A percentile compares a stretch with the other conserved stretches of the same genome.
Conservation (phyloP, 176 grass and related monocot species). For the Aegilops bicornis region DNA sequence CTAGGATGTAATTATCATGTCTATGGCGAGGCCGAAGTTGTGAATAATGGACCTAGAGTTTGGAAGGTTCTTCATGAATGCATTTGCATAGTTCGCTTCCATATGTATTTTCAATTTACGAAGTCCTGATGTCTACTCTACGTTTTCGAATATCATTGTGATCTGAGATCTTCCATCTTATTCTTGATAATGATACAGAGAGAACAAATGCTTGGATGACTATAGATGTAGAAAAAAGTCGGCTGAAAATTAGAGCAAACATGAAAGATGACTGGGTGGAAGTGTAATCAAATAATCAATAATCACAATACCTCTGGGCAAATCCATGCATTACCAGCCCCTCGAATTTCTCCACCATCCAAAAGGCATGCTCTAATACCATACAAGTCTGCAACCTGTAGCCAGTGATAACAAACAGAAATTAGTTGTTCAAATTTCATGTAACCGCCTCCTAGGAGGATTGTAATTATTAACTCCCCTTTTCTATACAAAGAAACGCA, state of each 20-base stretch:
- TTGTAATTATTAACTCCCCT: too few species aligned
- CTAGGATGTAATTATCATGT: neutral
- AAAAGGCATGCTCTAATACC: constrained; percentile 96
- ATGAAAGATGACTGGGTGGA: neutral
- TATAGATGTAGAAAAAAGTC: constrained; percentile 24
- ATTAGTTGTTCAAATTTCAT: neutral
- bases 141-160: neutral
- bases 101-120: constrained; percentile 18
- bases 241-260: constrained; percentile 22
- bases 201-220: constrained; percentile 10
- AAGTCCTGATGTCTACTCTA: neutral
- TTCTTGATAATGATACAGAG: neutral
- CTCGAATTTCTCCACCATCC: constrained; percentile 97
- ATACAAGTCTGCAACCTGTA: constrained; percentile 95
- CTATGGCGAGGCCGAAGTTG: neutral
- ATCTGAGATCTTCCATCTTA: constrained; percentile 17
- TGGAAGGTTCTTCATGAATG: constrained; percentile 15
- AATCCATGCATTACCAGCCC: constrained; percentile 96
- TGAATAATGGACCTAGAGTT: constrained; percentile 20
- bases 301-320: constrained; percentile 82
- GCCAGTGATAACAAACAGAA: constrained; percentile 14
- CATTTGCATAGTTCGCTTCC: neutral
- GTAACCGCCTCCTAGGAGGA: too few species aligned
- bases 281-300: constrained; percentile 24
- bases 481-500: too few species aligned